Conservation (phyloP, 2,329 filamentous ascomycete genomes). For the Colletotrichum tofieldiae region DNA sequence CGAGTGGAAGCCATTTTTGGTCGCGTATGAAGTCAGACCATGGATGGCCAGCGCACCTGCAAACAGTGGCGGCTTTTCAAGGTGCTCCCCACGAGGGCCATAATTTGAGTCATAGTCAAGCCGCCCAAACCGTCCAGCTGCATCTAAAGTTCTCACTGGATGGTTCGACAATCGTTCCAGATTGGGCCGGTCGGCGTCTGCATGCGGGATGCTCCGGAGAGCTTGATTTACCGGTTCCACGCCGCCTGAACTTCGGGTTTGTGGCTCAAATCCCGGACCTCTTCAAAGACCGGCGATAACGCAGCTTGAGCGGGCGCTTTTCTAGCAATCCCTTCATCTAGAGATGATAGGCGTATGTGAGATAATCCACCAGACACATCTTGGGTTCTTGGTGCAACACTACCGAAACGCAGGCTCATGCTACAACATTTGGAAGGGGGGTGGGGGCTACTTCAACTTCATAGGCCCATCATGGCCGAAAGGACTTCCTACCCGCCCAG, state of each 20-base stretch:
- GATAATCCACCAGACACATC: background rate
- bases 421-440: background rate
- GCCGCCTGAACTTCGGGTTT: slow-evolving; percentile 15
- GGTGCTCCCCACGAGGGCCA: background rate
- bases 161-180: slow-evolving; percentile 16
- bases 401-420: background rate
- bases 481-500: too few species aligned
- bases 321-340: background rate
- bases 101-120: slow-evolving; percentile 5
- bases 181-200: background rate
- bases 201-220: slow-evolving; percentile 12
- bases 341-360: background rate
- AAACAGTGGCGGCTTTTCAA: slow-evolving; percentile 22
- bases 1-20: slow-evolving; percentile 23
- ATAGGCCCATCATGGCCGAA: background rate
- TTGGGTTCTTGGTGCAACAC: background rate
- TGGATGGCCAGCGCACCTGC: background rate
- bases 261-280: slow-evolving; percentile 44
- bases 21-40: background rate
- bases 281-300: slow-evolving; percentile 42
- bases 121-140: slow-evolving; percentile 1
- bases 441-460: background rate
- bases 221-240: background rate
- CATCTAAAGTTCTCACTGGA: background rate
- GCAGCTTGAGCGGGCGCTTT: background rate